These are phyloP conservation scores for Closterium sp. DNA, from an alignment of 139 green algal species.

Conservation along the genomic window DNA sequence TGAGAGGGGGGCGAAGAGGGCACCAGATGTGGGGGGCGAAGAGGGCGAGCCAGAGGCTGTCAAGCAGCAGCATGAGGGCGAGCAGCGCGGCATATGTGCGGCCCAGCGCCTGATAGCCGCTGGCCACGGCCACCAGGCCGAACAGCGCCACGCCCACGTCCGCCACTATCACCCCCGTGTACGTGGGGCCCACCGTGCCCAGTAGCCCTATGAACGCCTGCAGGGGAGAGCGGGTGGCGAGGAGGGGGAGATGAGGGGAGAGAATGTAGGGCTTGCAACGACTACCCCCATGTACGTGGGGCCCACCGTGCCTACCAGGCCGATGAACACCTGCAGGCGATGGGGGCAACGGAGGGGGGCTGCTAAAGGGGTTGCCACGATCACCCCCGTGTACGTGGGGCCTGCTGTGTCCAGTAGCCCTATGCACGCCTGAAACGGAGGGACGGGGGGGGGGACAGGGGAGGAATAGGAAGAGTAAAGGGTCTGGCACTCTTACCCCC, in stretches of 20 bases:
- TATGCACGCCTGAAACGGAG: too few relatives aligned
- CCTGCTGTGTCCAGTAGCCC: not conserved
- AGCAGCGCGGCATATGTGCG: slow-evolving; percentile 21
- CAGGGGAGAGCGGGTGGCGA: not conserved
- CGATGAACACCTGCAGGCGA: slow-evolving; percentile 1
- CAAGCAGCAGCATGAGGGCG: not conserved
- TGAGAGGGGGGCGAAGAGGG: not conserved
- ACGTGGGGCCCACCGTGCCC: not conserved
- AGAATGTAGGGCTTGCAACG: not conserved
- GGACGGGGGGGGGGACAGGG: too few relatives aligned
- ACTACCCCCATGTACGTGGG: not conserved
- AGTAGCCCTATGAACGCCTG: slow-evolving; percentile 5
- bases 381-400: not conserved
- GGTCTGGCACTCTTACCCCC: too few relatives aligned
- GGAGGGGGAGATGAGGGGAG: not conserved
- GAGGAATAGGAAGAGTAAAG: too few relatives aligned
- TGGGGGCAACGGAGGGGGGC: not conserved
- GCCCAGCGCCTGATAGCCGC: slow-evolving; percentile 21
- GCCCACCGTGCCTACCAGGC: not conserved
- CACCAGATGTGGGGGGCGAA: slow-evolving; percentile 21
- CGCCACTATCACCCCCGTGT: slow-evolving; percentile 7
- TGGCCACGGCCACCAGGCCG: slow-evolving; percentile 21
- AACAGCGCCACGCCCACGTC: slow-evolving; percentile 33
- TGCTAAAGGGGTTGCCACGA: not conserved
- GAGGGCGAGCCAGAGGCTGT: slow-evolving; percentile 18